Base-by-base conservation (phyloP, 345 rosid species). In the Acer campestre region DNA sequence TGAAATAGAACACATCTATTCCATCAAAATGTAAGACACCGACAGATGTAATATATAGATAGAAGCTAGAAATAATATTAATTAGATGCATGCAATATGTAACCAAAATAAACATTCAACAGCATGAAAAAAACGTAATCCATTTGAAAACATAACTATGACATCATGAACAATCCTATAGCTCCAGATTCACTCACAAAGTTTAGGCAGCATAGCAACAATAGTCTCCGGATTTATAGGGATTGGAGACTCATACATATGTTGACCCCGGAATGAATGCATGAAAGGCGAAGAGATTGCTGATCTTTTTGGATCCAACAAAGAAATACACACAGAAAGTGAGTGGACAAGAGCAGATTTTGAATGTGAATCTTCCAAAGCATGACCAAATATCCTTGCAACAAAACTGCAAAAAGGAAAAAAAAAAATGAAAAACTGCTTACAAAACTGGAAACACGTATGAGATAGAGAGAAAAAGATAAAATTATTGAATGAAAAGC, bases 161-260 rank as follows among this genome's bases (percentile, higher is more conserved):
- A 72, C 61, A 51, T 16, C 23, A 46, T 42, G 40, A 69, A 68
- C 8, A 70, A 12, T 10, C 53, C 7, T 17, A 65, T 17, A 68
- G 40, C 40, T 14, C n/a, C 9, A 64, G 16, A 46, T 62, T 49
- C 70, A 85, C 97, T 87, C 81, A 97, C 99, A 88, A 78, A 94
- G 97, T 84, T 86, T 93, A 75, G 99, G 99, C 77, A 97, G 88
- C 99, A 97, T 94, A 66, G 99, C 99, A 82, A 70, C 74, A 44
- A 94, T 83, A 53, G 99, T 97, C 89, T 97, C 97, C 59, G 87
- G 87, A 85, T 90, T 87, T 76, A 91, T 92, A 76, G 91, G 89
- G 79, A 89, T 82, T 59, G 96, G 90, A 82, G 92, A 79, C 83
- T 90, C 98, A 14, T 86, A 91, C 86, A 90, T 90, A 76, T 93